phyloP scores from a whole-genome alignment of 305 asterid species.

The Solanum hybrid region DNA sequence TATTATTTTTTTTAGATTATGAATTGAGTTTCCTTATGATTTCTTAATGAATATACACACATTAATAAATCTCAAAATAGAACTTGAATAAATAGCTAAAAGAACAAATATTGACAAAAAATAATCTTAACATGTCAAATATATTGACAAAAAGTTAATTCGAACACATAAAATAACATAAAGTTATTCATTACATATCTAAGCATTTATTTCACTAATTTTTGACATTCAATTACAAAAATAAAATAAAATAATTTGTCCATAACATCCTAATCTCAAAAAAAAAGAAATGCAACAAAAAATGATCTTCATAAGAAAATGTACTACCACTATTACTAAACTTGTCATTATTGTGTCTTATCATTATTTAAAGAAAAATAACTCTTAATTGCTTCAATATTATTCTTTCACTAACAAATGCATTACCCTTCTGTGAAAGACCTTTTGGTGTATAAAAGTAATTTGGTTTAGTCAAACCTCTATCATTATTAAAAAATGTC shows the following conservation, averaged over 20 bases:
- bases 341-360: neutral
- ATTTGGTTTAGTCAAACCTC: neutral
- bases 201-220: neutral
- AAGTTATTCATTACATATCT: neutral
- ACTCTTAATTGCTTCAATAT: neutral
- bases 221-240: neutral
- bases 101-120: no score
- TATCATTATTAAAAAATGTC: neutral
- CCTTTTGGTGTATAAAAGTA: neutral
- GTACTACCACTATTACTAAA: neutral
- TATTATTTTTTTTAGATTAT: no score
- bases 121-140: neutral
- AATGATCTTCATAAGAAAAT: neutral
- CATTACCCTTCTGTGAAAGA: neutral
- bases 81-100: neutral
- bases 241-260: neutral
- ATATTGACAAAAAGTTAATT: neutral
- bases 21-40: neutral
- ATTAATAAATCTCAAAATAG: no score
- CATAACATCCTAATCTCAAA: neutral
- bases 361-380: neutral
- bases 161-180: neutral
- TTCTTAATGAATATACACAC: neutral
- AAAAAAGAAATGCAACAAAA: neutral
- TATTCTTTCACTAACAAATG: neutral